These are phyloP conservation scores for Sinapis alba DNA, from an alignment of 441 rosid species.

Conservation along the genomic window DNA sequence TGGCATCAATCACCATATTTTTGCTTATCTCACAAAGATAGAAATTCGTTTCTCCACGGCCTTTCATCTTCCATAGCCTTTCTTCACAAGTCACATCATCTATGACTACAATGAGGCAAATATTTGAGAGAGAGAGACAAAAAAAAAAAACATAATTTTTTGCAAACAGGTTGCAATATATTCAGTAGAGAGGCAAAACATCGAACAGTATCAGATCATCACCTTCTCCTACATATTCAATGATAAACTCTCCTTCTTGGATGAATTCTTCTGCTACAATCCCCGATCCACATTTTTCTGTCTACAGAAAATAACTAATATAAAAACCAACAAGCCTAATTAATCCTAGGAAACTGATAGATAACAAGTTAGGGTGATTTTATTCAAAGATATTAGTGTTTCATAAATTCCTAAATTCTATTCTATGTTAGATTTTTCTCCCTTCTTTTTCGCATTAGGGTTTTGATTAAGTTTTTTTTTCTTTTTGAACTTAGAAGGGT, in stretches of 20 bases:
- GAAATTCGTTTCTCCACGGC: constrained; percentile 89
- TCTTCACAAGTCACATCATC: constrained; percentile 98
- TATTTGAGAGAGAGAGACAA: neutral
- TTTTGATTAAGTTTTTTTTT: neutral
- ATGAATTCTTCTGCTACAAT: constrained; percentile 92
- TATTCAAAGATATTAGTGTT: neutral
- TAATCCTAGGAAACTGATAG: neutral
- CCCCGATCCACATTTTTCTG: constrained; percentile 94
- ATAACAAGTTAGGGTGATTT: neutral
- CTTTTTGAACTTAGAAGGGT: too few relatives aligned
- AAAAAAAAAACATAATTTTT: neutral
- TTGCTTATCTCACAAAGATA: constrained; percentile 95
- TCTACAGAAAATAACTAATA: constrained; percentile 59
- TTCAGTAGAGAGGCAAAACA: neutral
- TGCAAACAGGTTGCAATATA: neutral
- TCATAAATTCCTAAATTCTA: neutral
- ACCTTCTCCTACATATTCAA: constrained; percentile 47
- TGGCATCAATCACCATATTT: constrained; percentile 98
- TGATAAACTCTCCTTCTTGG: constrained; percentile 82
- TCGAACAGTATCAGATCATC: constrained; percentile 19
- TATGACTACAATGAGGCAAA: constrained; percentile 59
- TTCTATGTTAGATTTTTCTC: neutral
- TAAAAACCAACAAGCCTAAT: constrained; percentile 27
- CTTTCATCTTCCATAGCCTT: constrained; percentile 98
- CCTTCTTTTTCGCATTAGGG: neutral